Base-by-base conservation (phyloP, 352 stramenopile species). In the Phytophthora pluvialis region DNA sequence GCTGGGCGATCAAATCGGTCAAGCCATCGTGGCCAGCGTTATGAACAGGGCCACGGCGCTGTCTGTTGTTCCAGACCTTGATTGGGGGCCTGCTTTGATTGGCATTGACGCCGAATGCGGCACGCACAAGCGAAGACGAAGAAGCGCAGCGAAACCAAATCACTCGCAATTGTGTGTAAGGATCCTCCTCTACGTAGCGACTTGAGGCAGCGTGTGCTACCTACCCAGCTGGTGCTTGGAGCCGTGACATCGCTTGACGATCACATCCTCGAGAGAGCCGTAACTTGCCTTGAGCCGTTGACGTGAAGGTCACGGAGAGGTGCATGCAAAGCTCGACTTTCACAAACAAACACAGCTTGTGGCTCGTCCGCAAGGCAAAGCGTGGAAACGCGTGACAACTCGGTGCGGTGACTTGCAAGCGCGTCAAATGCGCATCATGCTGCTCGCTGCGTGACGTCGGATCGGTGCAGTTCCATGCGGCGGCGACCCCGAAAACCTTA, bases 401-500 rank as follows among this genome's bases (percentile, higher is more conserved):
- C 50, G 35, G 26, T 16, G n/a, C 26, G 39, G 33, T 16, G 31
- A 6, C 4, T 33, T 21, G 39, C 13, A 8, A 11, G 16, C 11
- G 21, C 8, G 59, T 67, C 60, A 67, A 51, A 8, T 7, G 16
- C 11, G 15, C 12, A 49, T 67, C 60, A 67, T 56, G 50, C 11
- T 25, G 44, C 43, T 51, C 16, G n/a, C 3, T 7, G 13, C 8
- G 45, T 69, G 52, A 64, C 45, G 28, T 51, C 25, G 15, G 7
- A 10, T 42, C 44, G 44, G 18, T 39, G 51, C 50, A 36, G 51
- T 45, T 57, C 60, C 51, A 64, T 68, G 60, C 35, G 42, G 52
- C 52, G 25, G 29, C 29, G 43, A 42, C 60, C 51, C 60, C 60
- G 52, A 63, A 65, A 54, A 16, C 1, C 4, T 58, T 33, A 31